A percentile compares a stretch with the other conserved stretches of the same genome.
Conservation (phyloP, 2,329 filamentous ascomycete species). For the Graphiopsis chlorocephala region DNA sequence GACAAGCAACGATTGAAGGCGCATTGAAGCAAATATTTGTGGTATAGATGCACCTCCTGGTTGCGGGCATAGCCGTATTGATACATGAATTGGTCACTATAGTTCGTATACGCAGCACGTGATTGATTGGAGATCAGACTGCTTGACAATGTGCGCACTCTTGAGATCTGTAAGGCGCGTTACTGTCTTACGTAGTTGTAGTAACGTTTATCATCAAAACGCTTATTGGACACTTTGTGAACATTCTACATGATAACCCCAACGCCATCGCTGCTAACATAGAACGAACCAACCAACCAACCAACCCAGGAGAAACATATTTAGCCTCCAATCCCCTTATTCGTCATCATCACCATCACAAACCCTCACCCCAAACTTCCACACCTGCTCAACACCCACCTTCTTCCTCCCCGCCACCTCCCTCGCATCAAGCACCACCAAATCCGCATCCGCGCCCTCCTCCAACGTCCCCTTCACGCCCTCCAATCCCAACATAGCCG, state of each 20-base stretch:
- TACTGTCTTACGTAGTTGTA: neutral
- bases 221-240: neutral
- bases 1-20: neutral
- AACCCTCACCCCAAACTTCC: constrained; percentile 69
- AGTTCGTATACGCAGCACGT: neutral
- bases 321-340: neutral
- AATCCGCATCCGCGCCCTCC: constrained; percentile 48
- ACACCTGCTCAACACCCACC: constrained; percentile 70
- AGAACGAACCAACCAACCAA: neutral
- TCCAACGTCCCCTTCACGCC: constrained; percentile 60
- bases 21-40: too few species aligned
- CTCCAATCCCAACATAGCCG: constrained; percentile 69
- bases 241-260: neutral
- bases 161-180: neutral
- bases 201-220: neutral
- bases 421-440: constrained; percentile 62
- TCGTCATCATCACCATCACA: neutral
- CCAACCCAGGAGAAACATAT: neutral
- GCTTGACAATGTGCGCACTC: neutral
- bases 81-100: neutral
- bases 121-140: neutral
- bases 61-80: neutral
- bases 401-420: constrained; percentile 45
- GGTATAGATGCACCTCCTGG: neutral
- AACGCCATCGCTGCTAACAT: neutral